Percentiles rank a stretch among this genome's conserved stretches.
Conservation (phyloP, 495 filamentous ascomycete genomes). For the Lasiosphaeria ovina region DNA sequence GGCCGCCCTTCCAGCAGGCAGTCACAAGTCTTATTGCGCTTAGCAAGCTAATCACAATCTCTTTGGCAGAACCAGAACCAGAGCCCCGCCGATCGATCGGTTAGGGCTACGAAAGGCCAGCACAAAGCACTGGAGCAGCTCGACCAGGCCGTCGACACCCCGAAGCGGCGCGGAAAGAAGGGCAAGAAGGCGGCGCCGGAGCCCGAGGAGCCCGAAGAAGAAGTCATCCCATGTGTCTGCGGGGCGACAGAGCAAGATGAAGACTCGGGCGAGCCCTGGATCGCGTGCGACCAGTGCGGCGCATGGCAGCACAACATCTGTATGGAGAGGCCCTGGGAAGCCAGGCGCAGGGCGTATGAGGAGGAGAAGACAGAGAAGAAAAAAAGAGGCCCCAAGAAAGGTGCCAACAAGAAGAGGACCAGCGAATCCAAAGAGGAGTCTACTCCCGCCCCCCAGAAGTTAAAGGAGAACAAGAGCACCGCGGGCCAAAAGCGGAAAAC, state of each 20-base stretch:
- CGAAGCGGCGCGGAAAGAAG: slow-evolving; percentile 61
- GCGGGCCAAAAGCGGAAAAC: slow-evolving; percentile 42
- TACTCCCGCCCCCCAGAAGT: slow-evolving; percentile 35
- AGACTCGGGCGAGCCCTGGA: slow-evolving; percentile 77
- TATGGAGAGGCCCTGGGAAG: slow-evolving; percentile 90
- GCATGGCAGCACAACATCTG: slow-evolving; percentile 98
- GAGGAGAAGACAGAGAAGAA: slow-evolving; percentile 39
- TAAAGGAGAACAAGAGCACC: slow-evolving; percentile 32
- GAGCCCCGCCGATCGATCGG: slow-evolving; percentile 92
- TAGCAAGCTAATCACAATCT: slow-evolving; percentile 22
- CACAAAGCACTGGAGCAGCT: slow-evolving; percentile 80
- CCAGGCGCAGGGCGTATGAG: slow-evolving; percentile 54
- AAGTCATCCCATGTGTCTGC: slow-evolving; percentile 88
- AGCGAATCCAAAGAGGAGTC: slow-evolving; percentile 49
- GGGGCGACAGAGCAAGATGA: slow-evolving; percentile 83
- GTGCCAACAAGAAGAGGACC: slow-evolving; percentile 42
- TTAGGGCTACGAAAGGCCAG: slow-evolving; percentile 92
- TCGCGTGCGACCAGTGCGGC: slow-evolving; percentile 85
- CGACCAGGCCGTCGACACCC: slow-evolving; percentile 59
- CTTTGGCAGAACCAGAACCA: slow-evolving; percentile 49
- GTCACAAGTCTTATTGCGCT: not conserved
- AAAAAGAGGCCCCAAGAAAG: slow-evolving; percentile 49
- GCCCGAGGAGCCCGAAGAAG: slow-evolving; percentile 59
- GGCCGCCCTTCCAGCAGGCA: not conserved
- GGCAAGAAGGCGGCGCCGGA: slow-evolving; percentile 53